A percentile compares a stretch with the other conserved stretches of the same genome.
Evolutionary conservation across 129 eudicot species (phyloP).

Genomic region (Artemisia annua): DNA sequence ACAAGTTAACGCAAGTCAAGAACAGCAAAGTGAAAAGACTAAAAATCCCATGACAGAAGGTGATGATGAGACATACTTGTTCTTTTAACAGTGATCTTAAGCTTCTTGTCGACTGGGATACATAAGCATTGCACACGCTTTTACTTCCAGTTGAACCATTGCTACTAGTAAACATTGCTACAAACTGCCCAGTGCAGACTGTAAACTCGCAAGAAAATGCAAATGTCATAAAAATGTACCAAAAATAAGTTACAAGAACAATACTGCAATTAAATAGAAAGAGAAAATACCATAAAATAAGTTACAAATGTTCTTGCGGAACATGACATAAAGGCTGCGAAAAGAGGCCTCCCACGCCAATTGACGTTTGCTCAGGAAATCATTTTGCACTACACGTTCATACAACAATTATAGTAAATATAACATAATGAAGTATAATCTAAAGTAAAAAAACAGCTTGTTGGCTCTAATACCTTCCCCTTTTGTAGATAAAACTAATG

Average conservation of each 20-base stretch:
- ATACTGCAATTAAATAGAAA: neutral
- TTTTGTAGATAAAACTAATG: conserved; percentile 53
- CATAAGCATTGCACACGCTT: conserved; percentile 61
- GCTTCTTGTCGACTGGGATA: conserved; percentile 90
- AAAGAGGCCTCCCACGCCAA: conserved; percentile 87
- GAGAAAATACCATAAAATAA: conserved; percentile 72
- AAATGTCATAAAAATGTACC: neutral
- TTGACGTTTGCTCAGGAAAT: conserved; percentile 83
- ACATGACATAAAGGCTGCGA: conserved; percentile 83
- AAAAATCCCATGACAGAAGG: neutral
- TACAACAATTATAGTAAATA: neutral
- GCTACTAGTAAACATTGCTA: conserved; percentile 70
- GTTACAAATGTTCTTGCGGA: conserved; percentile 69
- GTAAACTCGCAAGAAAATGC: conserved; percentile 9
- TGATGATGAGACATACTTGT: conserved; percentile 53
- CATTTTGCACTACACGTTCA: conserved; percentile 44
- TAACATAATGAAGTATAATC: neutral
- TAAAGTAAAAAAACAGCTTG: neutral
- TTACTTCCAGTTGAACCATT: conserved; percentile 43
- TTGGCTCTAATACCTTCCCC: conserved; percentile 58
- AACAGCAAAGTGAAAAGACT: neutral
- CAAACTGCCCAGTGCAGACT: conserved; percentile 16
- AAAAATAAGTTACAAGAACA: conserved; percentile 5
- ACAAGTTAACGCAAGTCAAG: neutral
- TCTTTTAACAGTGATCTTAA: conserved; percentile 85